A percentile compares a stretch with the other conserved stretches of the same genome.
Evolutionary conservation across 306 rosid species (phyloP).

Genomic region (Boehmeria nivea): DNA sequence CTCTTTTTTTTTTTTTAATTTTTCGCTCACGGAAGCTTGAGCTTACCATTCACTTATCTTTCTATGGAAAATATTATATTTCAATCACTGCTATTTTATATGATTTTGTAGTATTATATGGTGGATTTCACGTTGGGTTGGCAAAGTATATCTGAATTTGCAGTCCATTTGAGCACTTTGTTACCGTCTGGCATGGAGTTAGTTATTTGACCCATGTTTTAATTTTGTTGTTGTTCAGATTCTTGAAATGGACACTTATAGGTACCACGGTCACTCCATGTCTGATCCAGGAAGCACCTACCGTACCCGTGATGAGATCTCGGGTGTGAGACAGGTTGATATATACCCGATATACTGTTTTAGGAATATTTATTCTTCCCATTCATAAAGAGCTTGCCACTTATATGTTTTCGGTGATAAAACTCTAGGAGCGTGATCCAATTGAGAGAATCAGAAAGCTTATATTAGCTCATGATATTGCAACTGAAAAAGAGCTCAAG

Average conservation of each 20-base stretch:
- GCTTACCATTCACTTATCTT: no score
- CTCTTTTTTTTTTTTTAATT: no score
- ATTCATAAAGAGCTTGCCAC: slow-evolving; percentile 2
- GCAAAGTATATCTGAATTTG: no score
- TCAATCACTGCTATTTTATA: no score
- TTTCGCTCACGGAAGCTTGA: no score
- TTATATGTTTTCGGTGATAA: slow-evolving; percentile 10
- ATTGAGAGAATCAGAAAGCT: slow-evolving; percentile 88
- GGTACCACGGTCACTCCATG: slow-evolving; percentile 99
- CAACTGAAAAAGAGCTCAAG: slow-evolving; percentile 88
- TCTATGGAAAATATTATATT: no score
- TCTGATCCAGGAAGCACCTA: slow-evolving; percentile 99
- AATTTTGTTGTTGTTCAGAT: slow-evolving; percentile 50
- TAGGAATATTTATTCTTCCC: not conserved
- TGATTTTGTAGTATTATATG: no score
- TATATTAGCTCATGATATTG: slow-evolving; percentile 60
- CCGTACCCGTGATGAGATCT: slow-evolving; percentile 93
- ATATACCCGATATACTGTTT: not conserved
- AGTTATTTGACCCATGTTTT: slow-evolving; percentile 15
- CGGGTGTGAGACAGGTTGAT: slow-evolving; percentile 91
- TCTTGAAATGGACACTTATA: slow-evolving; percentile 97
- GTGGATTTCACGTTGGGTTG: no score
- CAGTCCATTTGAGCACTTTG: no score
- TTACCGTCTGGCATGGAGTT: no score
- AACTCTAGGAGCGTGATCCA: slow-evolving; percentile 89